Conservation (phyloP, 805 yeast genomes). For the Barnettozyma pratensis region DNA sequence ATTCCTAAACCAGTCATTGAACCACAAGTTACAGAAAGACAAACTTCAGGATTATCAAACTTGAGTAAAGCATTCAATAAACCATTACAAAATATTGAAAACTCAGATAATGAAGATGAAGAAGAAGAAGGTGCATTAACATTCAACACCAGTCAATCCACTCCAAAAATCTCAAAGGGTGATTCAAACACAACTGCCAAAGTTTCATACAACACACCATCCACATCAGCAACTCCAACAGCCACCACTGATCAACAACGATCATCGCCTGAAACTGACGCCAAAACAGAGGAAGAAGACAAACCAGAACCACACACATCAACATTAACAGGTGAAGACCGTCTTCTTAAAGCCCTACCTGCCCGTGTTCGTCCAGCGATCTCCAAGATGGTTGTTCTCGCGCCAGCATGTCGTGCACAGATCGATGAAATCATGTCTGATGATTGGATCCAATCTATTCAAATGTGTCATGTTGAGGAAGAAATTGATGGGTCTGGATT, state of each 20-base stretch:
- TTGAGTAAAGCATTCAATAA: slow-evolving; percentile 23
- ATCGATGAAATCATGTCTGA: slow-evolving; percentile 76
- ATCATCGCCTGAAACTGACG: slow-evolving; percentile 13
- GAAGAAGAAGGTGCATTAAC: slow-evolving; percentile 4
- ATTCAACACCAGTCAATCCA: slow-evolving; percentile 6
- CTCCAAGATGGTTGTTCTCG: slow-evolving; percentile 73
- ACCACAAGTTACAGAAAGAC: slow-evolving; percentile 10
- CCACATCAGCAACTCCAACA: slow-evolving; percentile 19
- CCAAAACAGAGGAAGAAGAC: slow-evolving; percentile 15
- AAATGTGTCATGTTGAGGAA: slow-evolving; percentile 63
- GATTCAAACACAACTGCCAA: slow-evolving; percentile 16
- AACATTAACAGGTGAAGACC: slow-evolving; percentile 62
- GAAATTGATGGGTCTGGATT: slow-evolving; percentile 31
- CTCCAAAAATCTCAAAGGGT: slow-evolving; percentile 5
- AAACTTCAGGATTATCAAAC: slow-evolving; percentile 22
- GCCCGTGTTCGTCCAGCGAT: slow-evolving; percentile 62
- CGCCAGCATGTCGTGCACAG: slow-evolving; percentile 81
- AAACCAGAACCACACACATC: slow-evolving; percentile 50
- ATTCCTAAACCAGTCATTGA: slow-evolving; percentile 33
- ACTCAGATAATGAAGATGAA: slow-evolving; percentile 1
- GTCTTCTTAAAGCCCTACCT: slow-evolving; percentile 66
- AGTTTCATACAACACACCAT: slow-evolving; percentile 2
- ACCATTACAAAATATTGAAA: slow-evolving; percentile 20
- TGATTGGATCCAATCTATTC: slow-evolving; percentile 57
- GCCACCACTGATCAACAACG: slow-evolving; percentile 1